A percentile compares a stretch with the other conserved stretches of the same genome.
Conservation (phyloP, 2,329 filamentous ascomycete species). For the Aspergillus piperis region DNA sequence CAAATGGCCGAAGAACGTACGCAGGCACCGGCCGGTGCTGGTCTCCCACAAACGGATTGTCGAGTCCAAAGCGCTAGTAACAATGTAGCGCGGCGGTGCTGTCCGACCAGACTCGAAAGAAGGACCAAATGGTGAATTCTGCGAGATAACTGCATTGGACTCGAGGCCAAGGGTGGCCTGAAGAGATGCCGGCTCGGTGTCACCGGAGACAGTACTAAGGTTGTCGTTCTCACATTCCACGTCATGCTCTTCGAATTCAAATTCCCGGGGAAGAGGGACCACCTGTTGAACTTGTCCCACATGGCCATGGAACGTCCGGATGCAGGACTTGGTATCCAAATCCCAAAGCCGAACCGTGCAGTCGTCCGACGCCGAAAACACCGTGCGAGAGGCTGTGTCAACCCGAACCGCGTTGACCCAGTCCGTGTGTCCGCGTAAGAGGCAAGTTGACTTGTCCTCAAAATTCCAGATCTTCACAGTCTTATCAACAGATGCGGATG, state of each 20-base stretch:
- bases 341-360: slow-evolving; percentile 92
- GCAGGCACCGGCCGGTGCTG: slow-evolving; percentile 74
- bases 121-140: slow-evolving; percentile 59
- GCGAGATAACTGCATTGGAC: slow-evolving; percentile 35
- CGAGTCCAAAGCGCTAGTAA: slow-evolving; percentile 87
- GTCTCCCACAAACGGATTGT: slow-evolving; percentile 94
- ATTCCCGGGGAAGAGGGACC: slow-evolving; percentile 78
- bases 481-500: slow-evolving; percentile 85
- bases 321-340: slow-evolving; percentile 76
- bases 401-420: slow-evolving; percentile 97
- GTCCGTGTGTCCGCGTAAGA: slow-evolving; percentile 80
- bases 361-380: slow-evolving; percentile 93
- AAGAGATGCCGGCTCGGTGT: slow-evolving; percentile 29
- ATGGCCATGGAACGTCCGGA: slow-evolving; percentile 79
- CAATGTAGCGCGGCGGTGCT: slow-evolving; percentile 83
- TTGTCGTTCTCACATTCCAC: slow-evolving; percentile 60
- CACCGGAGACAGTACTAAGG: slow-evolving; percentile 38
- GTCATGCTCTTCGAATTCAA: slow-evolving; percentile 78
- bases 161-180: slow-evolving; percentile 29
- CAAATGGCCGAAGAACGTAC: slow-evolving; percentile 94
- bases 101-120: slow-evolving; percentile 67
- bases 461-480: slow-evolving; percentile 94
- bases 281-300: slow-evolving; percentile 96
- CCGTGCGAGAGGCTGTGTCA: slow-evolving; percentile 76
- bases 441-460: slow-evolving; percentile 75